Base-by-base conservation (phyloP, 2,329 filamentous ascomycete genomes). In the Hortaea sp. region DNA sequence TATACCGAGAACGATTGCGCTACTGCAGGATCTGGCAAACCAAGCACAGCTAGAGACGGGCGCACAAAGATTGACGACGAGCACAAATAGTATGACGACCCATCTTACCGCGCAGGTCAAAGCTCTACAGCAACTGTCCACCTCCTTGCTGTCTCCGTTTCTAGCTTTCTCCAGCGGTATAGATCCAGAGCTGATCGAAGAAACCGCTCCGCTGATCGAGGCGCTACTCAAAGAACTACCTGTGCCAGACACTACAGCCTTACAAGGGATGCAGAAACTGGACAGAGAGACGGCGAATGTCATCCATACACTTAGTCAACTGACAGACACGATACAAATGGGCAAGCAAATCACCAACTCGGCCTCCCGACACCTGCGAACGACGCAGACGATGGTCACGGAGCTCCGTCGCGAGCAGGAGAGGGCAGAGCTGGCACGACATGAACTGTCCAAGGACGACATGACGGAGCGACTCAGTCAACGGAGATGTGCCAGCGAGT, bases 271-370 rank as follows among this genome's bases (percentile, higher is more conserved):
- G 10, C 68, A 85, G 9, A 81, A 83, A 1, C 71, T 89, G 45
- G 75, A 86, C 30, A 60, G 79, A 20, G 76, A 79, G 11, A 78
- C 87, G 11, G 75, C 76, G 11, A 81, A 85, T 71, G 81, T 86
- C 4, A 74, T 90, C 6, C 78, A 87, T 58, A 86, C 87, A 5
- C 77, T 98, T 41, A 88, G 87, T 56, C 84, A 88, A 54, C 74
- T 98, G 4, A 88, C 86, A 5, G 92, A 98, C 63, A 89, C 87
- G 3, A 74, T 98, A 31, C 90, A 97, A 66, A 95, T 97, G 83
- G 88, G 85, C 30, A 82, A 88, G 9, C 90, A 97, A 66, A 85
- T 86, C 1, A 92, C 87, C 0, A 84, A 81, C 3, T 84, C 84
- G 7, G 92, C 90, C 1, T 82, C 84, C 2, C 75, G 92, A 46